Evolutionary conservation across 805 yeast genomes (phyloP).

Genomic region (Pichia deserticola): DNA sequence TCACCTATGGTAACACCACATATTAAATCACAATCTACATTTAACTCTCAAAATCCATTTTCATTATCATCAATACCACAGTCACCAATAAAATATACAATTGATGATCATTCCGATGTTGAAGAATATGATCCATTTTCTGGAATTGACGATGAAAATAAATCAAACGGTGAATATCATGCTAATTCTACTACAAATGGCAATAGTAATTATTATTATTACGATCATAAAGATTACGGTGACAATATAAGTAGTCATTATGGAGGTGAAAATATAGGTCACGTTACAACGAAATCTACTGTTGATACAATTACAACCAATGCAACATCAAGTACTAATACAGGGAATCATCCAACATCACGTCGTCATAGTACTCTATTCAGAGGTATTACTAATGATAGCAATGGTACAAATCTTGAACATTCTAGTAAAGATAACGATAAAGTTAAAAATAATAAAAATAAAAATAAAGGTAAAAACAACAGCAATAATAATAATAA

Average conservation of each 20-base stretch:
- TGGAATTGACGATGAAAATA: neutral
- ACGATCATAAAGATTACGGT: neutral
- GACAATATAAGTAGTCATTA: neutral
- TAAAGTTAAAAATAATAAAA: too few relatives aligned
- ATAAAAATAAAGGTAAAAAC: too few relatives aligned
- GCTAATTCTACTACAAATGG: too few relatives aligned
- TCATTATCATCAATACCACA: neutral
- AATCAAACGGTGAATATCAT: neutral
- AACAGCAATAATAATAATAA: neutral
- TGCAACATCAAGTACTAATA: neutral
- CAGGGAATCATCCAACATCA: neutral
- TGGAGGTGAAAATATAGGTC: neutral
- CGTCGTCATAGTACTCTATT: neutral
- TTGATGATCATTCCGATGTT: neutral
- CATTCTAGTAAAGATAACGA: too few relatives aligned
- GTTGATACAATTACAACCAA: neutral
- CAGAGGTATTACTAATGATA: neutral
- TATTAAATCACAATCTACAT: neutral
- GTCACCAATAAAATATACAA: neutral
- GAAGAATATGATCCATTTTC: neutral
- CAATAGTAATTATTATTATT: neutral
- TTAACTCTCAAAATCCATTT: too few relatives aligned
- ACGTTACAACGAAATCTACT: neutral
- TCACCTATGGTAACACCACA: neutral
- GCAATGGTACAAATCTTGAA: neutral